These are phyloP conservation scores for Aspergillus pseudotamarii DNA, from an alignment of 2,329 filamentous ascomycete genomes.

Conservation along the genomic window DNA sequence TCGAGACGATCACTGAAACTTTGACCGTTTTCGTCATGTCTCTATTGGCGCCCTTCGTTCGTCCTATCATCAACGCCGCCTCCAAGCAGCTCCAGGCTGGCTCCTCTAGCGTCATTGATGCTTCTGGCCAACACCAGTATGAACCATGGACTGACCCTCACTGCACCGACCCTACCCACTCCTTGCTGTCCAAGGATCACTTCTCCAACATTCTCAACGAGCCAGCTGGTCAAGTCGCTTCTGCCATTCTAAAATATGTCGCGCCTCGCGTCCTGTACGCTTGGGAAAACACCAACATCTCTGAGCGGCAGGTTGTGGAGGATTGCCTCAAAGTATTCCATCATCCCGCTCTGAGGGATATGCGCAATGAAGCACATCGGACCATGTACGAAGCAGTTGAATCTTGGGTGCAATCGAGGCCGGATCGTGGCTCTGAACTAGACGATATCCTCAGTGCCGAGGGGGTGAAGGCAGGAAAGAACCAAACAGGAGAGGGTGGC, in stretches of 20 bases:
- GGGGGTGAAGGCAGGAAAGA: conserved; percentile 79
- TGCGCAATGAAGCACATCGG: conserved; percentile 75
- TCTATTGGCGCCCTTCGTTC: conserved; percentile 85
- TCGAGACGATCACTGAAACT: conserved; percentile 92
- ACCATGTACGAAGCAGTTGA: conserved; percentile 88
- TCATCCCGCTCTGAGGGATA: conserved; percentile 80
- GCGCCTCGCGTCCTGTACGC: conserved; percentile 87
- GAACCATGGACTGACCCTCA: conserved; percentile 77
- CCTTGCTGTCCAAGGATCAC: conserved; percentile 81
- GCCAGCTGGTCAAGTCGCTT: conserved; percentile 72
- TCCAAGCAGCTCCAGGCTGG: conserved; percentile 84
- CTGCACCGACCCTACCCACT: conserved; percentile 79
- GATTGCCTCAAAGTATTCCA: conserved; percentile 86
- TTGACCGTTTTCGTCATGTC: conserved; percentile 90
- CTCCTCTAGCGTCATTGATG: conserved; percentile 69
- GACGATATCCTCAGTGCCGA: conserved; percentile 78
- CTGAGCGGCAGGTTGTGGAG: conserved; percentile 78
- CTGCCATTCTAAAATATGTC: conserved; percentile 79
- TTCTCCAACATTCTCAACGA: conserved; percentile 79
- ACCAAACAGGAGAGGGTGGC: conserved; percentile 47
- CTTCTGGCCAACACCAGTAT: conserved; percentile 73
- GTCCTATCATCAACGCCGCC: conserved; percentile 86
- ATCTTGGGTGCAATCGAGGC: conserved; percentile 73
- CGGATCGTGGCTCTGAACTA: conserved; percentile 67
- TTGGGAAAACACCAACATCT: conserved; percentile 84